Evolutionary conservation across 352 stramenopile species (phyloP), one percentile per base, ranked within the genome.

Genomic region (Chrysophaeum taylorii): DNA sequence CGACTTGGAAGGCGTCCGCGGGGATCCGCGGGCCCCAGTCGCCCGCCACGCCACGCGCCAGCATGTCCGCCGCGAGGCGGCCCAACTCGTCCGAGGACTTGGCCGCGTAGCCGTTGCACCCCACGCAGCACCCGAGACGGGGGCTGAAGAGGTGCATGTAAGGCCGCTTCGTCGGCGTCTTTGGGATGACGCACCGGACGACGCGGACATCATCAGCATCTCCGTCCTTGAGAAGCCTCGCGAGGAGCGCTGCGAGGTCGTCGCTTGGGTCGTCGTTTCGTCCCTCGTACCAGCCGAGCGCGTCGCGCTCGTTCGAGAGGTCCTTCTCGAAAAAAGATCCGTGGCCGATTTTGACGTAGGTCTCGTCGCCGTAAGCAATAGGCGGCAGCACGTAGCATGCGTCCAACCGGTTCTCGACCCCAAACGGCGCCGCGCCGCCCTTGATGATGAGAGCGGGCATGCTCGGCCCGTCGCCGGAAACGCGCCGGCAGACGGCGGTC

Each of bases 11-110:
- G 4, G 50, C 50, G 27, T 62, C 50, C 7, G 25, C 5, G 50
- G 50, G 50, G 50, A 62, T 62, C 9, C 14, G 14, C n/a, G 15
- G 25, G 50, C 25, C 50, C 50, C 50, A 62, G 50, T 62, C 50
- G 45, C 23, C 23, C 5, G n/a, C 45, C 12, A 5, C 7, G 7
- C 27, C n/a, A 2, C 27, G n/a, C 5, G 23, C 27, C 25, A 37
- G 15, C 50, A 62, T 62, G 23, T 21, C 27, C 25, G 1, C 1
- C 25, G 50, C 50, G 23, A 62, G 50, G 7, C 50, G 50, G 4
- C 50, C 50, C 27, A 62, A 31, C 50, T 62, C 50, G 50, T 62
- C 50, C 4, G 50, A 62, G n/a, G 5, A 25, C 50, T 62, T 62
- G 15, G 50, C 50, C 25, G 50, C 50, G 27, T 38, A 62, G 50